Conservation (phyloP, 495 filamentous ascomycete species). For the Immersiella caudata region DNA sequence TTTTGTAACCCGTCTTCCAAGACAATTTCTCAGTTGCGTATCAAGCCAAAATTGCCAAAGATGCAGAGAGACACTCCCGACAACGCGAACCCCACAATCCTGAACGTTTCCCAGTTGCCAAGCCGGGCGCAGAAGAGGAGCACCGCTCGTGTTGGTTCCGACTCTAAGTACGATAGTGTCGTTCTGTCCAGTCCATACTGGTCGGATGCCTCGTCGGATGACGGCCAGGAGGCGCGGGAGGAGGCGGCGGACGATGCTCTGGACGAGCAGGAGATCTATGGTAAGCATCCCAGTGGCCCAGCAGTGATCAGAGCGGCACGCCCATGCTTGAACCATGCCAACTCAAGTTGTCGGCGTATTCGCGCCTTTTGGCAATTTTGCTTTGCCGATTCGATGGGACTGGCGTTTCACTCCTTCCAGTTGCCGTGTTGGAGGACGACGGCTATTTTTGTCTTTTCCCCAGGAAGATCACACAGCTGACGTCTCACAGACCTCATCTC, state of each 20-base stretch:
- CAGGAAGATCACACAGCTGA: conserved; percentile 41
- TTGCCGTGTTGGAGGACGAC: neutral
- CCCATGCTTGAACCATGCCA: neutral
- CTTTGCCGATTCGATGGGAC: neutral
- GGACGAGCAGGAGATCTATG: conserved; percentile 95
- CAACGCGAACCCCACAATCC: conserved; percentile 93
- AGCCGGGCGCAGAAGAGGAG: conserved; percentile 55
- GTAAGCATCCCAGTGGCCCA: conserved; percentile 49
- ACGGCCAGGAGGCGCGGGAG: conserved; percentile 43
- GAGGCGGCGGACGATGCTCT: conserved; percentile 65
- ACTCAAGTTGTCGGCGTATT: neutral
- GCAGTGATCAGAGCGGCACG: neutral
- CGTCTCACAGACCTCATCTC: conserved; percentile 79
- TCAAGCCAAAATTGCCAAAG: neutral
- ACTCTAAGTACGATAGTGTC: conserved; percentile 41
- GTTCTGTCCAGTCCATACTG: conserved; percentile 39
- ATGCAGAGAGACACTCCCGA: conserved; percentile 52
- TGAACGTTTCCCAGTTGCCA: conserved; percentile 89
- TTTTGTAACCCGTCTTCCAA: neutral
- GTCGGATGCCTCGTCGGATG: conserved; percentile 36
- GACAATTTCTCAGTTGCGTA: neutral
- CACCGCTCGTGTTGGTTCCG: conserved; percentile 32
- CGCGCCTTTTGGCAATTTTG: neutral
- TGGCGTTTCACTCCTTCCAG: conserved; percentile 16
- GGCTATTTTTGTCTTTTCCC: conserved; percentile 24